Evolutionary conservation across 106 monocot species (phyloP).

Genomic region (Narthecium ossifragum): DNA sequence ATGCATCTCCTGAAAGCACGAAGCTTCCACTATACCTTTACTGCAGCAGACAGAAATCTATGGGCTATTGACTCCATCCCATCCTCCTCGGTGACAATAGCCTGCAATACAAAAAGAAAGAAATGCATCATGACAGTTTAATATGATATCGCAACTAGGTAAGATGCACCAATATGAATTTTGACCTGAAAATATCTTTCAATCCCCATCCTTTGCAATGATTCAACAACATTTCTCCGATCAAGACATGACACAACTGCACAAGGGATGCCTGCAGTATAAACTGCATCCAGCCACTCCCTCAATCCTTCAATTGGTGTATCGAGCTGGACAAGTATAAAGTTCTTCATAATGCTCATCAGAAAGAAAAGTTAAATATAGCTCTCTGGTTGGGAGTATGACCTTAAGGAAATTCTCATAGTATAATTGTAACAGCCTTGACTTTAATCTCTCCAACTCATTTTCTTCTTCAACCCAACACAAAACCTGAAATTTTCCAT

Average conservation of each 20-base stretch:
- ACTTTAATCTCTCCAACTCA: slow-evolving; percentile 75
- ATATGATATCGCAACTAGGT: no score
- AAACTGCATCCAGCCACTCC: slow-evolving; percentile 88
- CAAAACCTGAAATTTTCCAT: slow-evolving; percentile 62
- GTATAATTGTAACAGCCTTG: slow-evolving; percentile 70
- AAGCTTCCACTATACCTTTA: slow-evolving; percentile 87
- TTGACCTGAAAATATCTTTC: slow-evolving; percentile 82
- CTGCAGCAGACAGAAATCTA: slow-evolving; percentile 89
- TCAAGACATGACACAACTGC: slow-evolving; percentile 89
- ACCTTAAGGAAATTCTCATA: slow-evolving; percentile 83
- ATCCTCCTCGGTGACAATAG: slow-evolving; percentile 86
- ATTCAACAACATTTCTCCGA: slow-evolving; percentile 70
- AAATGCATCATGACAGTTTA: background rate
- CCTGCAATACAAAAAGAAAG: slow-evolving; percentile 33
- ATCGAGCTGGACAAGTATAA: slow-evolving; percentile 46
- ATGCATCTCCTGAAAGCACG: no score
- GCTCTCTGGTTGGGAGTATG: slow-evolving; percentile 1
- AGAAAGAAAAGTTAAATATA: no score
- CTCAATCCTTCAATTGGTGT: slow-evolving; percentile 70
- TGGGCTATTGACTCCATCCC: slow-evolving; percentile 99
- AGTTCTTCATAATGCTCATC: no score
- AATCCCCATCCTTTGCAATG: slow-evolving; percentile 62
- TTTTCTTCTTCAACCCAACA: slow-evolving; percentile 54
- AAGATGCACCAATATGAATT: no score
- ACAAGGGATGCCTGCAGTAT: slow-evolving; percentile 83